phyloP scores from a whole-genome alignment of 331 rosid genomes.

The Erythrophleum ivorense region DNA sequence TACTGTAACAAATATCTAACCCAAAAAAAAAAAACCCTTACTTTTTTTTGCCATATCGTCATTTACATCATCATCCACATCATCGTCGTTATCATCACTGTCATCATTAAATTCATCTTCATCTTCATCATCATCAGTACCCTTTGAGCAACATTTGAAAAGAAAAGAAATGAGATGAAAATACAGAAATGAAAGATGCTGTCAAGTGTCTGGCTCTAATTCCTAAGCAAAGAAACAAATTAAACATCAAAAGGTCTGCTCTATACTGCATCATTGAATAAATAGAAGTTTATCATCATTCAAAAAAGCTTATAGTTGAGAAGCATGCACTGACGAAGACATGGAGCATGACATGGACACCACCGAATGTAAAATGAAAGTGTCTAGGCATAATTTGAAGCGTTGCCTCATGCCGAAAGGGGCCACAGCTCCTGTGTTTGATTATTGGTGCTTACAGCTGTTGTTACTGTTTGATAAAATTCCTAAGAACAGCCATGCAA shows the following conservation, averaged over 20 bases:
- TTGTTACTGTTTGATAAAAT: background rate
- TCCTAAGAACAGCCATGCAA: background rate
- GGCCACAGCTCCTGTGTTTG: background rate
- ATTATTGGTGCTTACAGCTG: background rate
- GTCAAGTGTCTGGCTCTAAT: background rate
- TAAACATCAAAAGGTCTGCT: background rate
- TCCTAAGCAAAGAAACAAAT: conserved; percentile 1
- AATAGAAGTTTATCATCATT: background rate
- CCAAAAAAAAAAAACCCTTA: conserved; percentile 41
- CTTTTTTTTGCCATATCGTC: conserved; percentile 59
- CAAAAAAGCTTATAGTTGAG: background rate
- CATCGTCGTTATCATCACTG: conserved; percentile 2
- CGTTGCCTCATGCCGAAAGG: background rate
- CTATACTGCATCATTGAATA: background rate
- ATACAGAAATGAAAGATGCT: background rate
- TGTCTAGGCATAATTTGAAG: background rate
- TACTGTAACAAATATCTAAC: background rate
- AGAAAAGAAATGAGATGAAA: conserved; percentile 31
- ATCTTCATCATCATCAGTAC: conserved; percentile 53
- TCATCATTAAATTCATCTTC: conserved; percentile 49
- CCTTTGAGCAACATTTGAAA: conserved; percentile 48
- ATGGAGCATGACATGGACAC: background rate
- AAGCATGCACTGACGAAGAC: background rate
- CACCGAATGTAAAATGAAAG: background rate
- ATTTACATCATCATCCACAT: conserved; percentile 44